Percentiles rank a stretch among this genome's conserved stretches.
These are phyloP conservation scores for Lactarius indigo DNA, from an alignment of 768 basidiomycete species.

Conservation along the genomic window DNA sequence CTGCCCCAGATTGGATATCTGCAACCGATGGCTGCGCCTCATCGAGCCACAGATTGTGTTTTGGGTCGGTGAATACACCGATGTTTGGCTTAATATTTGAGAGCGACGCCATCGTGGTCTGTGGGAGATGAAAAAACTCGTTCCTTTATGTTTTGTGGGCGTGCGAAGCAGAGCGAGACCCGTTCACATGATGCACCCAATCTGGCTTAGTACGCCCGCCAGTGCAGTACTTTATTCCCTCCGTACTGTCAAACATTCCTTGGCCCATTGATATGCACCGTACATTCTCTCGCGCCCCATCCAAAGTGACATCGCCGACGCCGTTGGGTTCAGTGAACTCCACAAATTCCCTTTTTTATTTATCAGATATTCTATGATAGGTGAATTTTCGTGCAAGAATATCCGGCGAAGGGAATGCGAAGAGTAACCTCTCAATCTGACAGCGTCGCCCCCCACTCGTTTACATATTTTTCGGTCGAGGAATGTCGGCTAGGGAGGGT, in stretches of 20 bases:
- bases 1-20: conserved; percentile 15
- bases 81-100: conserved; percentile 23
- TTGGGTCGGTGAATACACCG: conserved; percentile 25
- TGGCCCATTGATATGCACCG: too few species aligned
- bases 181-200: not conserved
- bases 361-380: not conserved
- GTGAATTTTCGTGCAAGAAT: too few species aligned
- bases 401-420: too few species aligned
- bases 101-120: conserved; percentile 2
- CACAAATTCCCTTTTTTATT: not conserved
- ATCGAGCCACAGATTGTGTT: conserved; percentile 29
- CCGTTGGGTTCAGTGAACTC: not conserved
- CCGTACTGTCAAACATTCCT: too few species aligned
- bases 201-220: too few species aligned
- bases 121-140: conserved; percentile 33
- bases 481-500: too few species aligned
- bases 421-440: too few species aligned
- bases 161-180: not conserved
- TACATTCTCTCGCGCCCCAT: too few species aligned
- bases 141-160: not conserved
- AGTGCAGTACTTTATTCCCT: too few species aligned
- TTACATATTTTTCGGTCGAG: too few species aligned
- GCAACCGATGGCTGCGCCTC: conserved; percentile 30
- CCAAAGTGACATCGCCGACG: not conserved
- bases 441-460: too few species aligned